Base-by-base conservation (phyloP, 2,329 filamentous ascomycete species). In the Acrocalymma vagum region DNA sequence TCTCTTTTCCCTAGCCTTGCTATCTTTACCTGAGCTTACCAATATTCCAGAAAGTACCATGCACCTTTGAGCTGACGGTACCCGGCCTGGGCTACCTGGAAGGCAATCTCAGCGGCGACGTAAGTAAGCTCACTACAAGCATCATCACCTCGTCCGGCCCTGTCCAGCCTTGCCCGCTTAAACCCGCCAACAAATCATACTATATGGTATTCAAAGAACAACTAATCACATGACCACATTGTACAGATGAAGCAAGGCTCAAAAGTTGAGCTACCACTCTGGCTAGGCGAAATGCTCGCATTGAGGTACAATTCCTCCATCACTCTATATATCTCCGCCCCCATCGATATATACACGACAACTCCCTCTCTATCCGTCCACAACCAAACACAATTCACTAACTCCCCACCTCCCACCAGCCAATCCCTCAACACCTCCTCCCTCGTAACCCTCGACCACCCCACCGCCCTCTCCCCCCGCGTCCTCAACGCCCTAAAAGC, bases 231-330 rank as follows among this genome's bases (percentile, higher is more conserved):
- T n/a, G n/a, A n/a, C n/a, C n/a, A n/a, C n/a, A n/a, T n/a, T 42
- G 6, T 23, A 21, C 72, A 88, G 65, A 85, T 97, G 59, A 94
- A 93, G 69, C 73, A 85, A 38, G 88, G 89, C 45, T 93, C 90
- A 1, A 84, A 86, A 28, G 79, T 97, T 30, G 82, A 87, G 48
- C 84, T 97, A 1, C 94, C 94, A 2, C 80, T 97, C 53, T 99
- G 94, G 94, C 84, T 99, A 9, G 91, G 88, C 55, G 90, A 96
- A 70, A 93, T 96, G 82, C 87, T 99, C 36, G 89, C 90, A 20
- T 81, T 95, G 29, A 85, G 75, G 77, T 79, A 68, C 55, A 40
- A 4, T 17, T 8, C 18, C 13, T 10, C 32, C 14, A 18, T 27
- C 3, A 24, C 22, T 9, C 16, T 36, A n/a, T 32, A 5, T 13